Evolutionary conservation across 176 grass and related monocot species (phyloP), one percentile per base, ranked within the genome.

Genomic region (Ananas comosus): DNA sequence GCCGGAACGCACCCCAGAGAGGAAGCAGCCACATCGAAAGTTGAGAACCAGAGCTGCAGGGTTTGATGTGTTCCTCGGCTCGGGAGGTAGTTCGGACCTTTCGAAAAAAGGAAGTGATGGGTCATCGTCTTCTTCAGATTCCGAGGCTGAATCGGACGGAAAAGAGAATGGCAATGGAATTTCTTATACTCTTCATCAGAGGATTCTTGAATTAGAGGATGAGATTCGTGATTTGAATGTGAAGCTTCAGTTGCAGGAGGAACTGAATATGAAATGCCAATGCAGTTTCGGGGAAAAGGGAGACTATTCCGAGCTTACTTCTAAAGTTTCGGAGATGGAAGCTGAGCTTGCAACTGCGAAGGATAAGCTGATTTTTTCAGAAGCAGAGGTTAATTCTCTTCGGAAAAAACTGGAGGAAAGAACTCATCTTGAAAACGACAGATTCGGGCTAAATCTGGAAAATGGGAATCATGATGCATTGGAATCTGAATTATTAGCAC

Each of bases 161-260:
- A 73, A 88, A 48, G 77, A 71, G 72, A 86, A 85, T 78, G 81
- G 76, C 56, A 50, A 76, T 71, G 79, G 66, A 14, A 74, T 78
- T 76, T 68, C 79, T 71, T 82, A 80, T 84, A 67, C 57, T 50
- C 50, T 90, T 50, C 69, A 70, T 16, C 69, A 74, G 63, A 86
- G 84, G n/a, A 85, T 92, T 72, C 61, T 49, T 51, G 86, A 92
- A 69, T 72, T 97, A n/a, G 81, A 97, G 73, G 76, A 92, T 64
- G 81, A 97, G 61, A 87, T 97, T 42, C 80, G 75, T 14, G 80
- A 92, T 70, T 65, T 68, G 67, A 85, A 51, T 50, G 80, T 92
- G 67, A 77, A 85, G 50, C 64, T 92, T 47, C 66, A 66, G 64
- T 47, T 77, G 25, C 83, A 91, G n/a, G 86, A 92, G 56, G 84